These are phyloP conservation scores for Globisporangium solare DNA, from an alignment of 352 stramenopile genomes.

Conservation along the genomic window DNA sequence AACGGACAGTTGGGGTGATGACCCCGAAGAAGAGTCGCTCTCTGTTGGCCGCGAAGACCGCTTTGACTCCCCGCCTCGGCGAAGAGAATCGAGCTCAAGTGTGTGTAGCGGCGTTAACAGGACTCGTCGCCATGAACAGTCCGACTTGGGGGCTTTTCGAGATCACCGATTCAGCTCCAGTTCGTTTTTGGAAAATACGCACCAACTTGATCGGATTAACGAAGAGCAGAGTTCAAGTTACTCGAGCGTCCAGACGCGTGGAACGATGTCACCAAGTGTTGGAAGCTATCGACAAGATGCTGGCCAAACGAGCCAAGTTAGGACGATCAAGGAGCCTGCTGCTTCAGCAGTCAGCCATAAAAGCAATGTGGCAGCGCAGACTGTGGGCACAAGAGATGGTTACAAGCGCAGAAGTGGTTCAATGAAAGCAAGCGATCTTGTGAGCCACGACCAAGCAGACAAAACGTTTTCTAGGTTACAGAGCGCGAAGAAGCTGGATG, in stretches of 20 bases:
- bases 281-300: neutral
- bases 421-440: neutral
- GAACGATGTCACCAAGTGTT: neutral
- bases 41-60: neutral
- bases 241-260: neutral
- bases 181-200: neutral
- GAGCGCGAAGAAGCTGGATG: neutral
- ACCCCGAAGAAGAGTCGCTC: constrained; percentile 1
- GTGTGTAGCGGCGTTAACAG: neutral
- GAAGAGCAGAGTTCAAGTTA: constrained; percentile 1
- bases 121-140: neutral
- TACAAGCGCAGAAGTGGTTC: constrained; percentile 1
- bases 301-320: neutral
- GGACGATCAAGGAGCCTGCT: neutral
- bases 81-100: constrained; percentile 1
- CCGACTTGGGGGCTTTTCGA: neutral
- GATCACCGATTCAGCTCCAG: neutral
- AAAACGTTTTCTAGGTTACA: neutral
- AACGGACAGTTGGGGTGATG: constrained; percentile 58
- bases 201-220: neutral
- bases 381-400: neutral
- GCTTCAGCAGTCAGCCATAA: neutral
- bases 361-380: neutral
- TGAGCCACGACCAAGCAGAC: neutral
- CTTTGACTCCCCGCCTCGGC: neutral